Percentiles rank a stretch among this genome's conserved stretches.
Evolutionary conservation across 148 eudicot genomes (phyloP).

Genomic region (Silene conica): DNA sequence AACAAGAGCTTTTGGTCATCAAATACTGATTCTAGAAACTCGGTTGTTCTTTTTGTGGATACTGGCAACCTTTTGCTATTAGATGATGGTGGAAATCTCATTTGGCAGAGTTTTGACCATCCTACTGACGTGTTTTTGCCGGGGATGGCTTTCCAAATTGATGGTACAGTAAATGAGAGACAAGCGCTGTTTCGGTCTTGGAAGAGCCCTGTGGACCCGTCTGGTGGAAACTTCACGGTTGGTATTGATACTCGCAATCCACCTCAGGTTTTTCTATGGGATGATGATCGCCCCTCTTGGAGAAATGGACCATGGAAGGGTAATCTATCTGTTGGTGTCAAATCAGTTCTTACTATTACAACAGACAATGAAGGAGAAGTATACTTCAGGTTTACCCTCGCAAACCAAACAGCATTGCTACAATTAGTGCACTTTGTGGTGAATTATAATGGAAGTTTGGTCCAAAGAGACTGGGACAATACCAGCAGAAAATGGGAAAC

Average conservation of each 20-base stretch:
- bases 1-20: slow-evolving; percentile 37
- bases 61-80: slow-evolving; percentile 36
- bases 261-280: slow-evolving; percentile 33
- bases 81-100: background rate
- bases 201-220: slow-evolving; percentile 41
- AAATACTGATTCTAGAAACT: slow-evolving; percentile 4
- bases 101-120: slow-evolving; percentile 39
- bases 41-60: slow-evolving; percentile 30
- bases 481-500: background rate
- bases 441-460: slow-evolving; percentile 16
- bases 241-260: slow-evolving; percentile 18
- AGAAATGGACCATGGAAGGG: slow-evolving; percentile 47
- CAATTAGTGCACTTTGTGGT: slow-evolving; percentile 15
- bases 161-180: background rate
- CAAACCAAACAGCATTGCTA: background rate
- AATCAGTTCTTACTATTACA: slow-evolving; percentile 5
- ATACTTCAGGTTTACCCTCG: slow-evolving; percentile 7
- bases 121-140: slow-evolving; percentile 32
- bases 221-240: slow-evolving; percentile 33
- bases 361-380: slow-evolving; percentile 18
- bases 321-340: slow-evolving; percentile 26
- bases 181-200: slow-evolving; percentile 23
- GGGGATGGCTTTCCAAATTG: slow-evolving; percentile 18
- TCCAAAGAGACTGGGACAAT: slow-evolving; percentile 15
- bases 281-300: slow-evolving; percentile 30